A percentile compares a stretch with the other conserved stretches of the same genome.
Evolutionary conservation across 331 rosid genomes (phyloP).

Genomic region (Rosa hybrid): DNA sequence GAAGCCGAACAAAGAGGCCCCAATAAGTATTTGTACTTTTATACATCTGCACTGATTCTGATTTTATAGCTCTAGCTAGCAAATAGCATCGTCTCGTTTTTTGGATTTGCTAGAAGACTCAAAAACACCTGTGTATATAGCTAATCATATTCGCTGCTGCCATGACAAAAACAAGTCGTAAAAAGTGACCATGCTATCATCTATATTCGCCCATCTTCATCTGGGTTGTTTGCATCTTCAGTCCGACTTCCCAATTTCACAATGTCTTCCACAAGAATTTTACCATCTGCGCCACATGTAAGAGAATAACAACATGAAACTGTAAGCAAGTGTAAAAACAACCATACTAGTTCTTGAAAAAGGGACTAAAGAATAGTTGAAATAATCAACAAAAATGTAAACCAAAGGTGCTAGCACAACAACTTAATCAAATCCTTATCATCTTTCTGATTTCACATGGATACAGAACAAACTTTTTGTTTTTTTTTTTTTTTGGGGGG

Average conservation of each 20-base stretch:
- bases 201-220: slow-evolving; percentile 47
- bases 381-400: neutral
- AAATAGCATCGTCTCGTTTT: neutral
- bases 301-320: neutral
- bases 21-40: neutral
- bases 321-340: neutral
- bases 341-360: neutral
- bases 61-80: neutral
- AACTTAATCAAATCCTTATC: neutral
- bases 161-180: neutral
- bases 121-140: slow-evolving; percentile 8
- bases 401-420: neutral
- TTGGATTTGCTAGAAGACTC: neutral
- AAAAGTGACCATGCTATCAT: slow-evolving; percentile 1
- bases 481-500: too few species aligned
- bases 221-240: slow-evolving; percentile 61
- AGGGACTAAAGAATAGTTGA: neutral
- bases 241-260: slow-evolving; percentile 76
- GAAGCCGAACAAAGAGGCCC: neutral
- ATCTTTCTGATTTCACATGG: neutral
- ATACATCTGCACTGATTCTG: slow-evolving; percentile 1
- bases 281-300: slow-evolving; percentile 69
- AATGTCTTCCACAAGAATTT: slow-evolving; percentile 93
- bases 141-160: neutral
- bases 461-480: neutral